Base-by-base conservation (phyloP, 2,329 filamentous ascomycete genomes). In the Botrytis tulipae region DNA sequence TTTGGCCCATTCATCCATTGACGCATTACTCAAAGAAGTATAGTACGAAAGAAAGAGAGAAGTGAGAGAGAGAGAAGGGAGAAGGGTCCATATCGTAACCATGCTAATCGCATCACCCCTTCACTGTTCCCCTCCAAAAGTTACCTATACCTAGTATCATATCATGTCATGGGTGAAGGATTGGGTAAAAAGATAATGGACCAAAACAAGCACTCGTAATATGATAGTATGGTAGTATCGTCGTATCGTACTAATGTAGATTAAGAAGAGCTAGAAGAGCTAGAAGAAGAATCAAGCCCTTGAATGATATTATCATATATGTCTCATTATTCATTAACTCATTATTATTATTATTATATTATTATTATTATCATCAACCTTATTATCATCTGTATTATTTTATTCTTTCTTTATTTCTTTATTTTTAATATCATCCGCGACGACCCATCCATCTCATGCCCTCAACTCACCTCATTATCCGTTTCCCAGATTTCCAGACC, bases 401-500 rank as follows among this genome's bases (percentile, higher is more conserved):
- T n/a, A n/a, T n/a, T n/a, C n/a, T n/a, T n/a, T n/a, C 8, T 22
- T 46, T 32, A 22, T 29, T 57, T 57, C n/a, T 2, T 57, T 18
- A 18, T 57, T 57, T 54, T 29, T 4, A 18, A 18, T 2, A 68
- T 42, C n/a, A 42, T 4, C 66, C 66, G 35, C 65, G 46, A 68
- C 46, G 48, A 57, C 66, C 66, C 66, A 68, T 68, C 48, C 66
- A 68, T 68, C 65, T 48, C 25, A 35, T 46, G 32, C 42, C n/a
- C 12, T 67, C 65, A 67, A 67, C 44, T 67, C 65, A 67, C 46
- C 44, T 67, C 65, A 67, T 54, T 32, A 40, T 68, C 46, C 65
- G 20, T 68, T 57, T 68, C 66, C 48, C 48, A 57, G 48, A 68
- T 68, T 68, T 25, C 48, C 66, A 68, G 66, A 57, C 66, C 65